phyloP scores from a whole-genome alignment of 1,139 yeast genomes.

The Geotrichum restrictum region DNA sequence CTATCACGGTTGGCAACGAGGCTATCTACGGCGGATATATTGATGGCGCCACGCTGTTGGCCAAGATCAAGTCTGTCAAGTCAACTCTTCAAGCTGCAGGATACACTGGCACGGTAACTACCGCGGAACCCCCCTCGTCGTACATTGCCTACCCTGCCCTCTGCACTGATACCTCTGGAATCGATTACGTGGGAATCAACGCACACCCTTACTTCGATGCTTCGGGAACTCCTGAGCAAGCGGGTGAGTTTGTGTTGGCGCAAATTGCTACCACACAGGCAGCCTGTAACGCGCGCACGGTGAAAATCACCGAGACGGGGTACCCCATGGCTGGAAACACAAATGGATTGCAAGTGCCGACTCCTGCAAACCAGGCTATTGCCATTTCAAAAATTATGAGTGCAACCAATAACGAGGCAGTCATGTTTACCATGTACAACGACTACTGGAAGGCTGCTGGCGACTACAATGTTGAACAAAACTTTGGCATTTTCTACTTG shows the following conservation, averaged over 20 bases:
- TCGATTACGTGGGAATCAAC: slow-evolving; percentile 80
- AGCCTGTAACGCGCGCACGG: slow-evolving; percentile 41
- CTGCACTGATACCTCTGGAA: slow-evolving; percentile 55
- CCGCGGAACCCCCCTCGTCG: slow-evolving; percentile 84
- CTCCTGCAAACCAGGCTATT: slow-evolving; percentile 59
- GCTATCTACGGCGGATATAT: slow-evolving; percentile 64
- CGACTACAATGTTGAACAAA: slow-evolving; percentile 75
- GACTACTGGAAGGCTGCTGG: slow-evolving; percentile 92
- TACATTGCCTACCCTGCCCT: slow-evolving; percentile 60
- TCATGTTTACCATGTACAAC: slow-evolving; percentile 68
- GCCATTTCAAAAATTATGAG: slow-evolving; percentile 63
- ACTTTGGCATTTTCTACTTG: slow-evolving; percentile 51
- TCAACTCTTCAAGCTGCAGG: slow-evolving; percentile 59
- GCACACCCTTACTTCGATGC: slow-evolving; percentile 82
- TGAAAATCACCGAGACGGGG: slow-evolving; percentile 75
- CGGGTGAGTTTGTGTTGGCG: slow-evolving; percentile 66
- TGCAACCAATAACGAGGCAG: slow-evolving; percentile 51
- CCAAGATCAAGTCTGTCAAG: slow-evolving; percentile 63
- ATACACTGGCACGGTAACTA: slow-evolving; percentile 69
- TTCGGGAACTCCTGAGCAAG: slow-evolving; percentile 53
- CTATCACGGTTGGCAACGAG: slow-evolving; percentile 81
- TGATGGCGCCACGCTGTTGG: slow-evolving; percentile 54
- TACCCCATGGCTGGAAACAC: slow-evolving; percentile 72
- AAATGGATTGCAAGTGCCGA: slow-evolving; percentile 73
- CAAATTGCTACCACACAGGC: slow-evolving; percentile 54